A percentile compares a stretch with the other conserved stretches of the same genome.
phyloP scores from a whole-genome alignment of 2,329 filamentous ascomycete species.

The Dothideomycetidae sp. region DNA sequence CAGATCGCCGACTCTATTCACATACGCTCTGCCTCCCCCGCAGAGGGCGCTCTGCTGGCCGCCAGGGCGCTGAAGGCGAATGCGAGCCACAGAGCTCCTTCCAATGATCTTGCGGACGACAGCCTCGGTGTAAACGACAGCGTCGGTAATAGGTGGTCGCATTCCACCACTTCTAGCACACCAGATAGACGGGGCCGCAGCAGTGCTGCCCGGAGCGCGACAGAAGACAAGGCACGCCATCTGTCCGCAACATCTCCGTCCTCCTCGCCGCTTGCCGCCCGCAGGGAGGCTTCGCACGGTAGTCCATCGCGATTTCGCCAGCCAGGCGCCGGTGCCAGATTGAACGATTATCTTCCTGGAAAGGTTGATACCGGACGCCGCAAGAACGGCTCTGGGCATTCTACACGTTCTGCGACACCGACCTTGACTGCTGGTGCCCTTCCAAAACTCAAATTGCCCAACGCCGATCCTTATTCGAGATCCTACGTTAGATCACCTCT shows the following conservation, averaged over 20 bases:
- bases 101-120: conserved; percentile 8
- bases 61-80: conserved; percentile 8
- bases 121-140: conserved; percentile 1
- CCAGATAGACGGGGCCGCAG: conserved; percentile 3
- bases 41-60: conserved; percentile 6
- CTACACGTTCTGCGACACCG: conserved; percentile 4
- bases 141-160: conserved; percentile 5
- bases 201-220: background rate
- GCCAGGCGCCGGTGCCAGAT: background rate
- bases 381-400: conserved; percentile 17
- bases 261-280: conserved; percentile 1
- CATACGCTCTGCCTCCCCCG: conserved; percentile 7
- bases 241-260: conserved; percentile 1
- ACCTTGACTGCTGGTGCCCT: conserved; percentile 1
- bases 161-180: conserved; percentile 3
- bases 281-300: conserved; percentile 1
- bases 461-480: background rate
- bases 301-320: conserved; percentile 5
- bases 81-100: conserved; percentile 4
- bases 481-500: conserved; percentile 12
- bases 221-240: conserved; percentile 5
- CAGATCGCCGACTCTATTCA: conserved; percentile 7
- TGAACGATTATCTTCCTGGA: conserved; percentile 3
- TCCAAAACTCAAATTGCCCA: conserved; percentile 5
- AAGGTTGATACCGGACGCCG: conserved; percentile 4